These are phyloP conservation scores for Sporobolomyces roseus DNA, from an alignment of 768 basidiomycete genomes.

Conservation along the genomic window DNA sequence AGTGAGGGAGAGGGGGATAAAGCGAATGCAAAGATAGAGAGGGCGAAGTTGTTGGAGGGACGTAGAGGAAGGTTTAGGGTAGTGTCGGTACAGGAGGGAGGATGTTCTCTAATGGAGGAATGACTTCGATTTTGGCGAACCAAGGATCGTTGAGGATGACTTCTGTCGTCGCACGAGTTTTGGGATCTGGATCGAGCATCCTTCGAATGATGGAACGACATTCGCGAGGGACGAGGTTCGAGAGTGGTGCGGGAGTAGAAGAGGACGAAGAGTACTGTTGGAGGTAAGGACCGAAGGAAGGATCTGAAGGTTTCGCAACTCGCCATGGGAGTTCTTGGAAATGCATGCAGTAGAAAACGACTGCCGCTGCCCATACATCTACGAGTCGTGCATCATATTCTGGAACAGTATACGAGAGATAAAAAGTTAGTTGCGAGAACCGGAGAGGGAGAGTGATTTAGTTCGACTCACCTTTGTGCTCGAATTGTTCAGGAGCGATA, in stretches of 20 bases:
- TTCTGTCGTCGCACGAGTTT: conserved; percentile 68
- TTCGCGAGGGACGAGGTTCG: conserved; percentile 78
- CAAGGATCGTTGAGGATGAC: conserved; percentile 57
- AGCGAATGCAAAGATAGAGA: conserved; percentile 3
- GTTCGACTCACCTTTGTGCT: conserved; percentile 79
- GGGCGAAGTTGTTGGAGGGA: background rate
- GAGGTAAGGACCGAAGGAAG: conserved; percentile 73
- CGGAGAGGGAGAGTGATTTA: conserved; percentile 36
- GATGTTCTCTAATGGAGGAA: conserved; percentile 27
- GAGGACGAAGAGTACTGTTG: conserved; percentile 46
- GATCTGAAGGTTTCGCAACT: conserved; percentile 76
- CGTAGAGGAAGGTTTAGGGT: background rate
- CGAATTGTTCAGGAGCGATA: conserved; percentile 96
- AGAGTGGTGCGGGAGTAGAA: conserved; percentile 52
- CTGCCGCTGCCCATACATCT: conserved; percentile 94
- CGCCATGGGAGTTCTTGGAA: conserved; percentile 99
- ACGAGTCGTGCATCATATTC: conserved; percentile 96
- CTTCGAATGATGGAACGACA: conserved; percentile 76
- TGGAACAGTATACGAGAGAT: conserved; percentile 49
- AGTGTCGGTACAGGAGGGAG: conserved; percentile 7
- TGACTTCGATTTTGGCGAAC: conserved; percentile 33
- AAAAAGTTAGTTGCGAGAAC: conserved; percentile 47
- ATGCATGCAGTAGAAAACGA: conserved; percentile 95
- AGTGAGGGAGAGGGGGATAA: background rate
- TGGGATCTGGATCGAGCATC: conserved; percentile 95